Evolutionary conservation across 306 rosid genomes (phyloP).

Genomic region (Begonia fuchsioides): DNA sequence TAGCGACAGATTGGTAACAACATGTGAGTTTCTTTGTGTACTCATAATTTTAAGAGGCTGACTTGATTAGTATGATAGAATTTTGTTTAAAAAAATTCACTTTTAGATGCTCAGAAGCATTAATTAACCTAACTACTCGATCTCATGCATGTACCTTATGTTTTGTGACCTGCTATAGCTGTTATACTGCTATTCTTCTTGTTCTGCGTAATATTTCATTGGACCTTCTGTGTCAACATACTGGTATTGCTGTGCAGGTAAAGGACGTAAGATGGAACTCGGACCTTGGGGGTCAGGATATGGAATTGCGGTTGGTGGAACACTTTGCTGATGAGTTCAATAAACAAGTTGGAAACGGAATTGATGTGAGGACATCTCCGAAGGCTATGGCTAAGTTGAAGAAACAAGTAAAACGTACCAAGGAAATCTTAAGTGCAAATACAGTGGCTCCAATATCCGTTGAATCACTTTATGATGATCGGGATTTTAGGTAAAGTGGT

Average conservation of each 20-base stretch:
- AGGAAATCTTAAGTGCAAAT: constrained; percentile 95
- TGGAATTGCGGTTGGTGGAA: constrained; percentile 84
- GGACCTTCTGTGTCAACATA: too few relatives aligned
- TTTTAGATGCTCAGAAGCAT: too few relatives aligned
- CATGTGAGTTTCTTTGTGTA: too few relatives aligned
- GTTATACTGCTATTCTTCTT: neutral
- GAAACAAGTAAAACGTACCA: constrained; percentile 94
- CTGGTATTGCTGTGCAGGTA: constrained; percentile 37
- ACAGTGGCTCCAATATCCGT: constrained; percentile 90
- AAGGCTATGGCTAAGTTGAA: constrained; percentile 96
- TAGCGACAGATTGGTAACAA: too few relatives aligned
- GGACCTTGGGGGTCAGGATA: constrained; percentile 78
- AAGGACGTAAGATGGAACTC: constrained; percentile 95
- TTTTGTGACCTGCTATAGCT: too few relatives aligned
- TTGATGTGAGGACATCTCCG: constrained; percentile 74
- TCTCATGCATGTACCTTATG: too few relatives aligned
- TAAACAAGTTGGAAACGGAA: constrained; percentile 66
- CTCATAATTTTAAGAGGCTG: too few relatives aligned
- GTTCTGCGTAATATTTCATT: neutral
- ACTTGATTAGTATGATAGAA: too few relatives aligned
- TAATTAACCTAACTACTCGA: too few relatives aligned
- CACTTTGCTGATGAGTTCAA: constrained; percentile 84
- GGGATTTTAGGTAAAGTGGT: constrained; percentile 59
- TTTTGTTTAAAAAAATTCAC: too few relatives aligned
- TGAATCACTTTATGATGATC: constrained; percentile 77